Evolutionary conservation across 768 basidiomycete species (phyloP), one percentile per base, ranked within the genome.

Genomic region (Panaeolus papilionaceus): DNA sequence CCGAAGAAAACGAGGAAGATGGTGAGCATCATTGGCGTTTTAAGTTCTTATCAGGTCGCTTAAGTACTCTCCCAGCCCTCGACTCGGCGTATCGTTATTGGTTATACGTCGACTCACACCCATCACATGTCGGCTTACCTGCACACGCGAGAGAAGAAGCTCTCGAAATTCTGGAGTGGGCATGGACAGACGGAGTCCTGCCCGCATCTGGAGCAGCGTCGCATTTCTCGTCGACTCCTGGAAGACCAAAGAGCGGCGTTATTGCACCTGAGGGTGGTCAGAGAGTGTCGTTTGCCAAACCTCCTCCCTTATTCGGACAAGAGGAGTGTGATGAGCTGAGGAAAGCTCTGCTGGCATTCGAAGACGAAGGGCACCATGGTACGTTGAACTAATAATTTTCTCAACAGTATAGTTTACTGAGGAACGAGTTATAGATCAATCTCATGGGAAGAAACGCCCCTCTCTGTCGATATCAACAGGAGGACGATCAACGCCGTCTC

Each of bases 81-180:
- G 92, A 94, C 65, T 83, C 88, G 71, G 91, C 93, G 73, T 92
- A 91, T 71, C 83, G 91, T 64, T 95, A 93, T 73, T 95, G 94
- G 94, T 80, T 87, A 5, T 95, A 89, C 73, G 84, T 95, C 78
- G 91, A 93, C 75, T 78, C 85, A 37, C 92, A 94, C 71, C 93
- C 93, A 0, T 91, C 91, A 0, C 93, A 95, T 75, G 79, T 82
- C 5, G 73, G 83, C 0, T 80, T 94, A 33, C 85, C 89, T 9
- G 71, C 78, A 9, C 83, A 81, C 45, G 89, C 90, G 12, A 84
- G 84, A 61, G 77, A 80, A 0, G 93, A 95, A 69, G 93, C 93
- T 0, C 82, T 91, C 71, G 91, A 94, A 63, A 86, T 87, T 0
- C 79, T 95, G 69, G 91, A 87, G 28, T 95, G 94, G 93, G 87